These are phyloP conservation scores for Colletotrichum sp. DNA, from an alignment of 2,329 filamentous ascomycete genomes.

Conservation along the genomic window DNA sequence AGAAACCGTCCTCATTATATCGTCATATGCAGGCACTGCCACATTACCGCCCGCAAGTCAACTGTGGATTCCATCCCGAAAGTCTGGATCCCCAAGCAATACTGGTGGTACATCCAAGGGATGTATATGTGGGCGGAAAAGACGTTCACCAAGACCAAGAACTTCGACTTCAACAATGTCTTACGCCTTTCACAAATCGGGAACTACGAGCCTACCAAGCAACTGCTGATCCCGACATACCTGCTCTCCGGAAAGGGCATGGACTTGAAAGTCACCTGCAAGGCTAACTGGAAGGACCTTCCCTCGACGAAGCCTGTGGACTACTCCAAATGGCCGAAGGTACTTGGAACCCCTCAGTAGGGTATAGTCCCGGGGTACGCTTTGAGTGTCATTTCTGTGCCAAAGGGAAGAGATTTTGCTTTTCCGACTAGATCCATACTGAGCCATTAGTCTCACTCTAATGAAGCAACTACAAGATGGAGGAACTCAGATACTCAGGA, in stretches of 20 bases:
- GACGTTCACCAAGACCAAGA: neutral
- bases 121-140: neutral
- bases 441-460: fast-evolving
- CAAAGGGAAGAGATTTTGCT: neutral
- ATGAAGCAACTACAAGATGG: fast-evolving
- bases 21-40: too few species aligned
- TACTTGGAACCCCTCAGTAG: neutral
- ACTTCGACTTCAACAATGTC: neutral
- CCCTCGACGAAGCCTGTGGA: fast-evolving
- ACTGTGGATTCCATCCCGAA: too few species aligned
- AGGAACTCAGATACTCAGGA: neutral
- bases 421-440: fast-evolving
- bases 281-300: neutral
- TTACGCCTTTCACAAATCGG: neutral
- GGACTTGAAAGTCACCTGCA: neutral
- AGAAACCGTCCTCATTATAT: too few species aligned
- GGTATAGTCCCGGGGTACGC: fast-evolving
- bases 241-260: neutral
- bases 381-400: neutral
- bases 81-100: neutral
- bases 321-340: neutral
- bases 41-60: too few species aligned
- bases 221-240: neutral
- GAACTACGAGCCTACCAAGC: fast-evolving
- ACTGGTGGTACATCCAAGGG: neutral